These are phyloP conservation scores for Physocladia obscura DNA, from an alignment of 192 early-diverging fungal species.

Conservation along the genomic window DNA sequence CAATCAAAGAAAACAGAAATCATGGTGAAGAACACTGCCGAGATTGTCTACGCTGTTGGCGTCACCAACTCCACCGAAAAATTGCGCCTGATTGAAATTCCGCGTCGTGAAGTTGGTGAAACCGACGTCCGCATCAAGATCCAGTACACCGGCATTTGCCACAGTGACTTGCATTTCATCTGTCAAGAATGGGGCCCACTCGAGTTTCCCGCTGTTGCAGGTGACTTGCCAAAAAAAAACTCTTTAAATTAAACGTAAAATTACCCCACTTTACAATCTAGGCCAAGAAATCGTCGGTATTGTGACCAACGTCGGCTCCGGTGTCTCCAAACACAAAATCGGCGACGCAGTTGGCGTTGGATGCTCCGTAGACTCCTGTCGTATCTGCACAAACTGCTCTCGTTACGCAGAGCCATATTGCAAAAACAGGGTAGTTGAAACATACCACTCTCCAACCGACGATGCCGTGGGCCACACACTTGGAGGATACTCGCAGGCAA, in stretches of 20 bases:
- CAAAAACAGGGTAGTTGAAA: conserved; percentile 15
- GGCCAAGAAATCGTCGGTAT: conserved; percentile 26
- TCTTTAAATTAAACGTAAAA: too few species aligned
- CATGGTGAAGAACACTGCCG: too few species aligned
- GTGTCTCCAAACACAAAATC: conserved; percentile 1
- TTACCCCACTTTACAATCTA: too few species aligned
- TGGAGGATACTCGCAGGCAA: conserved; percentile 34
- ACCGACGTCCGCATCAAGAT: conserved; percentile 74
- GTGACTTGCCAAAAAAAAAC: too few species aligned
- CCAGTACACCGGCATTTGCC: conserved; percentile 74
- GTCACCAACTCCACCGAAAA: not conserved
- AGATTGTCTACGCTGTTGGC: not conserved
- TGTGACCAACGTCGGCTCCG: not conserved
- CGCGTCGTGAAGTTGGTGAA: not conserved
- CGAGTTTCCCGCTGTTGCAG: conserved; percentile 7
- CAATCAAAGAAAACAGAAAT: too few species aligned
- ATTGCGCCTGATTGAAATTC: not conserved
- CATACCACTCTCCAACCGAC: conserved; percentile 11
- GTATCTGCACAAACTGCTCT: not conserved
- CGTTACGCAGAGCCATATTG: conserved; percentile 19
- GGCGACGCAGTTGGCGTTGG: conserved; percentile 27
- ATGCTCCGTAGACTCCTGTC: conserved; percentile 10
- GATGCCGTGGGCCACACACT: conserved; percentile 24
- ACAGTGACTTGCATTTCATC: conserved; percentile 72
- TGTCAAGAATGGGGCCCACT: conserved; percentile 56